Conservation (phyloP, 2,329 filamentous ascomycete species). For the Penicillium nordicum region DNA sequence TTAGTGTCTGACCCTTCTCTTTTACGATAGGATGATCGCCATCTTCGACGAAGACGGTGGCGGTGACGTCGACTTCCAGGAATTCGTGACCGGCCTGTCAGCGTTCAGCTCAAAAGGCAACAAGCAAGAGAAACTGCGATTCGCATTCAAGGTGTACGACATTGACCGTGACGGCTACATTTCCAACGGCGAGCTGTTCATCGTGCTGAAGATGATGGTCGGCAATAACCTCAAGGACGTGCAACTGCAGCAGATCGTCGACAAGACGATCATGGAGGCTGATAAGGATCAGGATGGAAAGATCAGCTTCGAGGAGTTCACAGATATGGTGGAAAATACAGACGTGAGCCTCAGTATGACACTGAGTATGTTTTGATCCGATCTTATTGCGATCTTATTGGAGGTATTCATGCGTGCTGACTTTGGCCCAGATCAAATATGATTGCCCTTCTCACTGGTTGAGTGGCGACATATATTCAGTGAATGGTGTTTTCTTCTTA, state of each 20-base stretch:
- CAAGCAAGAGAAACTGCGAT: conserved; percentile 96
- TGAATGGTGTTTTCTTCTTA: not conserved
- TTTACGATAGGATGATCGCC: conserved; percentile 76
- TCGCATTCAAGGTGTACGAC: conserved; percentile 99
- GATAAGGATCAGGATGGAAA: conserved; percentile 94
- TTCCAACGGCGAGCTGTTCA: conserved; percentile 97
- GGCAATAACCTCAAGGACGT: conserved; percentile 98
- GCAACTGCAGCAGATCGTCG: conserved; percentile 96
- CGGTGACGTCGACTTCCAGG: conserved; percentile 96
- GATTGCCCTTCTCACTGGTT: conserved; percentile 7
- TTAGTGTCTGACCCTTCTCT: not conserved
- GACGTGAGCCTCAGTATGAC: conserved; percentile 68
- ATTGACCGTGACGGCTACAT: conserved; percentile 98
- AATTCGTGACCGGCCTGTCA: conserved; percentile 92
- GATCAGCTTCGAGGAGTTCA: conserved; percentile 99
- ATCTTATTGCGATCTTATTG: not conserved
- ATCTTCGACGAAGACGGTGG: conserved; percentile 99
- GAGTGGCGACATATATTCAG: conserved; percentile 3
- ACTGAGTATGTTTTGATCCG: conserved; percentile 49
- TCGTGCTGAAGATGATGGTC: conserved; percentile 99
- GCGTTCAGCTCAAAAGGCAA: conserved; percentile 98
- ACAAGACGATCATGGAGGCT: conserved; percentile 99
- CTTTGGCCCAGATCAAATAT: conserved; percentile 19
- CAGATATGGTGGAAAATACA: conserved; percentile 97
- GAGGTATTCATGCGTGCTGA: conserved; percentile 3